Base-by-base conservation (phyloP, 257 asterid genomes). In the Nicotiana knightiana region DNA sequence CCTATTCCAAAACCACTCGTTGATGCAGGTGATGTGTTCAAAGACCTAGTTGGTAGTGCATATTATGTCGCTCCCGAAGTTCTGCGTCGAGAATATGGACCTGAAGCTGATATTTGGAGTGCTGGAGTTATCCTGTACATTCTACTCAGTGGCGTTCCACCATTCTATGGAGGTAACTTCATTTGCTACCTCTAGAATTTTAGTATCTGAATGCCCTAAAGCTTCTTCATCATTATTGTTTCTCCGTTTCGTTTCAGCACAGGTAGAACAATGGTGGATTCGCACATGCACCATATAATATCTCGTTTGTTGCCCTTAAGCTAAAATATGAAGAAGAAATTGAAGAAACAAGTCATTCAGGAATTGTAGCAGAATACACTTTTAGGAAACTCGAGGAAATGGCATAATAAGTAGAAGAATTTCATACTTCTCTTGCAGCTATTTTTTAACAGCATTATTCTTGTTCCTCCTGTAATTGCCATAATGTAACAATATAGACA, bases 1-100 rank as follows among this genome's bases (percentile, higher is more conserved):
- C 17, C 11, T 30, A 65, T 75, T 62, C 58, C 64, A 26, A 51
- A 30, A 79, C 82, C 57, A 53, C 66, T 24, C 53, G 32, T 86
- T 79, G 70, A 54, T 90, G 87, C 89, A 93, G 98, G 97, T 67
- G 97, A 93, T 75, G 81, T 73, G 32, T 93, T 93, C 89, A 90
- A 81, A 86, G 98, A 94, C 84, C 94, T 94, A 21, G 97, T 94
- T 70, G 98, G 97, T 58, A 94, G 97, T 88, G 94, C 98, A 73
- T 94, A 94, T 82, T 94, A 94, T 80, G 97, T 94, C 28, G 97
- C 98, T 81, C 97, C 98, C 54, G 98, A 93, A 85, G 98, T 94
- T 68, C 83, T 94, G 84, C 94, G 93, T 71, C 88, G 96, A 64
- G 89, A 88, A 82, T 94, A 94, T 81, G 90, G 97, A 43, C 90